Conservation (phyloP, 1,139 yeast genomes). For the Saccharomyces hybrid region DNA sequence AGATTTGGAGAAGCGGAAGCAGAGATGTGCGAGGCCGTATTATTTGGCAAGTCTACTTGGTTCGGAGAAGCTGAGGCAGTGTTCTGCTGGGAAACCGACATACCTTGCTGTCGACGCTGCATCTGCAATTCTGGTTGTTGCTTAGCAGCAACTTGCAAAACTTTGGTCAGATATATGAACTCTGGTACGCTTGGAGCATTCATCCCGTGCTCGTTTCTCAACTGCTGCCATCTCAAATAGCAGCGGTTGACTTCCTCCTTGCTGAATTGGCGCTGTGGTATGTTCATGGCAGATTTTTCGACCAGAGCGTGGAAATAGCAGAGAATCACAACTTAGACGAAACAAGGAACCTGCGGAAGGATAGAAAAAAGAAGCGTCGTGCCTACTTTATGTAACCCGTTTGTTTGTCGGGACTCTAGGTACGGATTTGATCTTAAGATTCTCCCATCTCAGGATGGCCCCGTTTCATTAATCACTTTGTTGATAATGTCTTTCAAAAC, state of each 20-base stretch:
- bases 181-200: slow-evolving; percentile 56
- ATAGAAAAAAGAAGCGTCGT: not conserved
- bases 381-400: not conserved
- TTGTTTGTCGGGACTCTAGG: not conserved
- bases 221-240: slow-evolving; percentile 51
- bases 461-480: not conserved
- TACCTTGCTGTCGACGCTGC: slow-evolving; percentile 16
- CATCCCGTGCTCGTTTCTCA: slow-evolving; percentile 57
- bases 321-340: not conserved
- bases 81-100: not conserved
- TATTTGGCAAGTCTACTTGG: not conserved
- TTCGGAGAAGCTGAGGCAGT: not conserved
- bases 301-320: not conserved
- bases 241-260: slow-evolving; percentile 33
- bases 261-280: slow-evolving; percentile 30
- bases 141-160: slow-evolving; percentile 47
- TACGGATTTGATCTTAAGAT: not conserved
- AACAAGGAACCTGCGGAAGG: not conserved
- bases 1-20: not conserved
- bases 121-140: slow-evolving; percentile 37
- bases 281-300: slow-evolving; percentile 12
- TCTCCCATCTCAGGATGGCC: not conserved
- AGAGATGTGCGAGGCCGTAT: not conserved
- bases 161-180: slow-evolving; percentile 50
- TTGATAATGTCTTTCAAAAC: not conserved